A percentile compares a stretch with the other conserved stretches of the same genome.
Evolutionary conservation across 108 stramenopile species (phyloP).

Genomic region (Fistulifera pelliculosa): DNA sequence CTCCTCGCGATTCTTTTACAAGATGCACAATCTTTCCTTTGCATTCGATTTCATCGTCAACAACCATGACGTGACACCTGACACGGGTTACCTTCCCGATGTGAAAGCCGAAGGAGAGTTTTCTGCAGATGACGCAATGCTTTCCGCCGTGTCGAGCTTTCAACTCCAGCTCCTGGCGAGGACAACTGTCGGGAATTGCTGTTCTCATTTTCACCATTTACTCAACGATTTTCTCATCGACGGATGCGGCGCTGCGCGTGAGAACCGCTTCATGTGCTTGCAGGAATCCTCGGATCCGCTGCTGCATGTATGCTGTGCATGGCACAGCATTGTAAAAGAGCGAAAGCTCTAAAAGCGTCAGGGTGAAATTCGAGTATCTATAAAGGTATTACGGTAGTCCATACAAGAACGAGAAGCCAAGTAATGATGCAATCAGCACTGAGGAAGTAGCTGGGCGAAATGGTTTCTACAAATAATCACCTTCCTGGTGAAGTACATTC

Average conservation of each 20-base stretch:
- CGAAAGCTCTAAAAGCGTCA: not conserved
- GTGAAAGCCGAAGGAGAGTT: not conserved
- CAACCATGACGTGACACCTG: constrained; percentile 12
- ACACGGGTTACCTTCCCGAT: constrained; percentile 8
- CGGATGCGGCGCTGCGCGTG: constrained; percentile 15
- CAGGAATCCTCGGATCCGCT: constrained; percentile 17
- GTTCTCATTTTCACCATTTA: constrained; percentile 20
- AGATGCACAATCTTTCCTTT: not conserved
- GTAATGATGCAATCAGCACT: too few relatives aligned
- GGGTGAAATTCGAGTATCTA: too few relatives aligned
- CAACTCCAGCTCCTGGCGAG: constrained; percentile 16
- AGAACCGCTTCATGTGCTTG: constrained; percentile 11
- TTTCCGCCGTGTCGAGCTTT: constrained; percentile 18
- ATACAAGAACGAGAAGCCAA: too few relatives aligned
- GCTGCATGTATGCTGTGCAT: constrained; percentile 15
- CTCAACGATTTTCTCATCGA: constrained; percentile 17
- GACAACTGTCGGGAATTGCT: constrained; percentile 19
- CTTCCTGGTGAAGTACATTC: too few relatives aligned
- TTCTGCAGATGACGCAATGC: constrained; percentile 13
- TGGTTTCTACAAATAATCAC: too few relatives aligned
- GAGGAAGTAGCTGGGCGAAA: too few relatives aligned
- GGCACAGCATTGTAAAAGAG: constrained; percentile 8
- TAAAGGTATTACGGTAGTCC: too few relatives aligned
- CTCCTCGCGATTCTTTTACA: not conserved
- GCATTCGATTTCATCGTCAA: constrained; percentile 5